Base-by-base conservation (phyloP, 2,329 filamentous ascomycete genomes). In the Colletotrichum theobromicola region DNA sequence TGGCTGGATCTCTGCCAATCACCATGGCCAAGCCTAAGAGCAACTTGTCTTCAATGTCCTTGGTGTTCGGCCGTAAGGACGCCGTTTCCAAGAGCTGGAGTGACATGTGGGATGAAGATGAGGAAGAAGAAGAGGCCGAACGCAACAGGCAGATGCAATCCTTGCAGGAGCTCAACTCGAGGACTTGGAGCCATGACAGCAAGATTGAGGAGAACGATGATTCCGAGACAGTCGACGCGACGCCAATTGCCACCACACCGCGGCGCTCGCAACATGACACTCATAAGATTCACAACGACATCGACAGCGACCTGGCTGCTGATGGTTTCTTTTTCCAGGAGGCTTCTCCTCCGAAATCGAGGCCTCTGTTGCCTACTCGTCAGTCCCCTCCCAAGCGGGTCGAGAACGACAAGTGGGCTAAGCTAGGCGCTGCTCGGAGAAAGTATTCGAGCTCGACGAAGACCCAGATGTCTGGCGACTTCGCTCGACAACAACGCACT, bases 41-140 rank as follows among this genome's bases (percentile, higher is more conserved):
- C 76, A 90, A 90, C 53, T 87, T 93, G 78, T 88, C 91, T 68
- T 93, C 94, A 75, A 93, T 96, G 89, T 92, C 94, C 6, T 91
- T 93, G 81, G 91, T 96, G 65, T 96, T 98, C 82, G 94, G 94
- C 66, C 92, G 94, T 82, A 90, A 92, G 76, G 94, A 96, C 60
- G 88, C 90, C 62, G 94, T 97, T 62, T 98, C 97, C 71, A 98
- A 98, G 93, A 98, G 97, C 88, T 99, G 97, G 97, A 98, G 96
- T 81, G 97, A 99, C 83, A 92, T 98, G 83, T 98, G 95, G 93
- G 96, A 98, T 74, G 96, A 98, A 83, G 96, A 98, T 68, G 87
- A 88, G 60, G 95, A 97, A 80, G 93, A 94, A 77, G 92, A 94
- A 76, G 91, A 94, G 78, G 90, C 93, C 79, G 91, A 93, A 80